Conservation (phyloP, 2,329 filamentous ascomycete genomes). For the Juglanconis sp. region DNA sequence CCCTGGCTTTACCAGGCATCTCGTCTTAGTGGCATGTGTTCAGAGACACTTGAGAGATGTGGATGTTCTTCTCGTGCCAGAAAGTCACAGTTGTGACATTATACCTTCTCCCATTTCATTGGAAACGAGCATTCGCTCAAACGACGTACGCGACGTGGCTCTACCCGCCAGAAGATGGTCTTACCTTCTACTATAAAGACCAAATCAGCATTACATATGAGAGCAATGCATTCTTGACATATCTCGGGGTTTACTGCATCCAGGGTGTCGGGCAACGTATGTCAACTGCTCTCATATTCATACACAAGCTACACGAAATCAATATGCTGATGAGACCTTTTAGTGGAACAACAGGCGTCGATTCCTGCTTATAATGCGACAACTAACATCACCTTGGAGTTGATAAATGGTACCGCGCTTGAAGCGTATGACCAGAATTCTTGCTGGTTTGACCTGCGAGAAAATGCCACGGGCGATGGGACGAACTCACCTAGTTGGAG, state of each 20-base stretch:
- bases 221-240: background rate
- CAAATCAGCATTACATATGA: background rate
- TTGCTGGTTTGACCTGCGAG: slow-evolving; percentile 2
- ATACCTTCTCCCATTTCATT: background rate
- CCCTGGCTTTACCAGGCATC: too few relatives aligned
- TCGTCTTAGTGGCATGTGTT: too few relatives aligned
- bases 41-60: background rate
- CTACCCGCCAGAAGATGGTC: background rate
- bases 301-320: background rate
- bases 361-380: background rate
- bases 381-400: slow-evolving; percentile 1
- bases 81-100: background rate
- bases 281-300: background rate
- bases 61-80: background rate
- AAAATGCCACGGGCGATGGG: background rate
- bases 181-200: slow-evolving; percentile 1
- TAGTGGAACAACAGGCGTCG: background rate
- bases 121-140: background rate
- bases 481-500: background rate
- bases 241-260: background rate
- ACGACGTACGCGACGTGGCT: background rate
- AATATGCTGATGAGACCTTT: background rate
- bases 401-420: background rate
- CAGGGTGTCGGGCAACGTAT: background rate
- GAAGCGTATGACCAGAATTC: background rate